Base-by-base conservation (phyloP, 306 rosid genomes). In the Cucumis cinereus region DNA sequence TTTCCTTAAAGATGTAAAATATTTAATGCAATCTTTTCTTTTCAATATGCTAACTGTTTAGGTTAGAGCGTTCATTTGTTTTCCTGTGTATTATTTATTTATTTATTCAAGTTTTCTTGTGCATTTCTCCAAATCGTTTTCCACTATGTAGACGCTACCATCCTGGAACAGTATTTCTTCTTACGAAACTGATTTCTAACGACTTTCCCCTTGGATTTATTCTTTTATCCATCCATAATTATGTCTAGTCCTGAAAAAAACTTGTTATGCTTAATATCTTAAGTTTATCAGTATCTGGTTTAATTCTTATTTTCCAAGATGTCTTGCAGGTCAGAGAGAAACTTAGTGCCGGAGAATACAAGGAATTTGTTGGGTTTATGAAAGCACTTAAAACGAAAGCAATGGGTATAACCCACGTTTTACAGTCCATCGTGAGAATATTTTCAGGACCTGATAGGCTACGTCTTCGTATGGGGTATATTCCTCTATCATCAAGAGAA, bases 321-420 rank as follows among this genome's bases (percentile, higher is more conserved):
- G 53, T 43, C 74, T 14, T 69, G 57, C 88, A 93, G 98, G 98
- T 91, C 63, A 84, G 83, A 75, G 97, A 86, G 79, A 90, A 88
- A 81, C 97, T 91, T 55, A 86, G 87, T 84, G 73, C 86, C 50
- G 69, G 85, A 10, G 97, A 93, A 79, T 93, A 93, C 81, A 78
- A 76, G 75, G 91, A 88, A 76, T 93, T 91, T 79, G 96, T 91
- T 76, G 83, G 84, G 75, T 87, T 79, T 75, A 91, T 93, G 97
- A 91, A 90, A 83, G 97, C 97, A 52, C 90, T 93, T 10, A 91
- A 91, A 83, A 87, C 91, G 74, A 91, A 93, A 90, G 87, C 88
- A n/a, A 83, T 91, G 94, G 88, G 82, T 85, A 86, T 86, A 54
- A 79, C 78, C 47, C 94, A 91, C 86, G 96, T 90, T 75, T 91